Evolutionary conservation across 1,284 basidiomycete genomes (phyloP).

Genomic region (Cutaneotrichosporon dermatis): DNA sequence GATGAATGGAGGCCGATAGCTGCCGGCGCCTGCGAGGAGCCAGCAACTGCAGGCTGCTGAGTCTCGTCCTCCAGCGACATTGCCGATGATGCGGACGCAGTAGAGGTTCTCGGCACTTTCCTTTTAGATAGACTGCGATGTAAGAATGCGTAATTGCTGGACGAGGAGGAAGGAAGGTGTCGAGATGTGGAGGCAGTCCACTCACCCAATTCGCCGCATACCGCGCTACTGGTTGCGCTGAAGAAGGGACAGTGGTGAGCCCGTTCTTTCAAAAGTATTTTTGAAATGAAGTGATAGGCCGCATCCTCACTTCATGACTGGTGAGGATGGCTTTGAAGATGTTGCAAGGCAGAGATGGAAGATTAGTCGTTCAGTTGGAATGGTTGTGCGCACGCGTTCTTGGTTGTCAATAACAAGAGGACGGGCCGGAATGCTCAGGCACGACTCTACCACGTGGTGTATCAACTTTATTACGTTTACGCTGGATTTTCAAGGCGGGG

Average conservation of each 20-base stretch:
- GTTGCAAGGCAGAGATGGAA: no score
- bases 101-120: background rate
- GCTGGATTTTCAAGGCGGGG: no score
- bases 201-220: slow-evolving; percentile 19
- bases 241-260: background rate
- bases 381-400: no score
- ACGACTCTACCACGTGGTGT: no score
- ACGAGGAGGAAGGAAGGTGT: background rate
- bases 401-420: no score
- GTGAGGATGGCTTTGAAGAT: no score
- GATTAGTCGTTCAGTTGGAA: no score
- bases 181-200: background rate
- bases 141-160: no score
- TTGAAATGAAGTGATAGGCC: background rate
- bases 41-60: slow-evolving; percentile 12
- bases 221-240: background rate
- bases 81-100: background rate
- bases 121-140: background rate
- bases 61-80: slow-evolving; percentile 17
- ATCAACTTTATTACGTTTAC: no score
- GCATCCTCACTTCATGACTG: background rate
- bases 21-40: background rate
- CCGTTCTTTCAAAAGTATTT: background rate
- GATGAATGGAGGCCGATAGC: background rate
- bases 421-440: no score